phyloP scores from a whole-genome alignment of 2,329 filamentous ascomycete species.

The Colletotrichum somersetense region DNA sequence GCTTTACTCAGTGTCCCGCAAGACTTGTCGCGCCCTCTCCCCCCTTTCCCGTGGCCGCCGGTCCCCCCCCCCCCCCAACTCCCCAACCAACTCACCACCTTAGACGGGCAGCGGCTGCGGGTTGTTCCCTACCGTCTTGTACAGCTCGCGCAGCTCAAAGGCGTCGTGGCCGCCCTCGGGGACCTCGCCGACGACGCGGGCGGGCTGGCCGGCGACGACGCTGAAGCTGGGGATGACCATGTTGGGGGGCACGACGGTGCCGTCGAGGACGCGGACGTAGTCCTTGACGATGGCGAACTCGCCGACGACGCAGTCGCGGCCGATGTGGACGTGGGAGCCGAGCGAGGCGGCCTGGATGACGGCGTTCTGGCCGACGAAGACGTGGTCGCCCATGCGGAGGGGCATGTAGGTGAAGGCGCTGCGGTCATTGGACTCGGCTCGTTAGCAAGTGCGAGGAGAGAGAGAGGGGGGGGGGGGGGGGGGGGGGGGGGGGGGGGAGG shows the following conservation, averaged over 20 bases:
- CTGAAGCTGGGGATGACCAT: conserved; percentile 95
- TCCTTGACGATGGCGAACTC: conserved; percentile 95
- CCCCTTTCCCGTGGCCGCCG: too few relatives aligned
- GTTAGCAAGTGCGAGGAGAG: background rate
- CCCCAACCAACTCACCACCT: too few relatives aligned
- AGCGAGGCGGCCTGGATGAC: conserved; percentile 87
- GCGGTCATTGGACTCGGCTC: background rate
- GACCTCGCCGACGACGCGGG: conserved; percentile 83
- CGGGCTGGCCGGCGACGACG: conserved; percentile 87
- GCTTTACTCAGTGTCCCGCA: background rate
- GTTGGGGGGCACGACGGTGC: conserved; percentile 83
- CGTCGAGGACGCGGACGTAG: conserved; percentile 88
- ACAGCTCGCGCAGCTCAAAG: conserved; percentile 74
- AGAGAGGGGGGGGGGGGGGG: too few relatives aligned
- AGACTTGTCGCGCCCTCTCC: too few relatives aligned
- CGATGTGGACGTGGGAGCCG: conserved; percentile 88
- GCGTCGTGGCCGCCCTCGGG: conserved; percentile 76
- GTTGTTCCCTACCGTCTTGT: conserved; percentile 74
- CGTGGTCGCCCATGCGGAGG: conserved; percentile 93
- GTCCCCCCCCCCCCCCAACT: too few relatives aligned
- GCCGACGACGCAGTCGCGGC: conserved; percentile 80
- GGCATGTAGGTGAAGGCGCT: conserved; percentile 83
- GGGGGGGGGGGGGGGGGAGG: too few relatives aligned
- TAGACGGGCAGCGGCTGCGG: conserved; percentile 48
- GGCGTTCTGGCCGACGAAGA: conserved; percentile 83